Base-by-base conservation (phyloP, 2,329 filamentous ascomycete species). In the Proliferodiscus dingleyae region DNA sequence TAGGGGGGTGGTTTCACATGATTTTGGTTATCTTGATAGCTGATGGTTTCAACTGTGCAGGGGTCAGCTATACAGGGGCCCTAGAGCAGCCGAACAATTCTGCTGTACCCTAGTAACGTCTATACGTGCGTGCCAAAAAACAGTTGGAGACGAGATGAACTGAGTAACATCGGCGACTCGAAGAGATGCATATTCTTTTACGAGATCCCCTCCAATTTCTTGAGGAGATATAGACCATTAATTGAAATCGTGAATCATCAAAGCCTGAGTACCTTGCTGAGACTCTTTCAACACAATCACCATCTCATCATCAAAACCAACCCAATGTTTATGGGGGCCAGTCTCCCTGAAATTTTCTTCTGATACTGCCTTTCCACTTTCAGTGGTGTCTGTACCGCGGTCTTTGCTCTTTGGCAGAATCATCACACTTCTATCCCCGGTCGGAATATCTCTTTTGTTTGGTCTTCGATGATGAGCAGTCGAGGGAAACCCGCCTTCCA, bases 291-390 rank as follows among this genome's bases (percentile, higher is more conserved):
- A 65, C 36, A 87, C 71, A 51, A 87, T 74, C 10, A 87, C 80
- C 53, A 81, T 78, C 61, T 87, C 81, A 38, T 87, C 83, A 60
- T 87, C 82, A 61, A 87, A 88, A 0, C 81, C 81, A 13, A 87
- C 71, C 72, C 79, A 84, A 10, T 75, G 74, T 42, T 57, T 62
- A 28, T 36, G 47, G n/a, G 42, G 52, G 21, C 46, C 41, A 21
- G 46, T 22, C 15, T 48, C 48, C 18, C 45, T 39, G 15, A 47
- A 32, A 37, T 41, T 39, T 34, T 19, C 15, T 9, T 47, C n/a
- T 46, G 41, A 40, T 40, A 29, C 15, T 22, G 44, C 23, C 16
- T 30, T 18, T 16, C 24, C 10, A 41, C 15, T n/a, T 28, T 37
- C 11, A 23, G 11, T 19, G 2, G 18, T 22, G 10, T 37, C 29